Percentiles rank a stretch among this genome's conserved stretches.
These are phyloP conservation scores for Auricularia heimuer DNA, from an alignment of 768 basidiomycete species.

Conservation along the genomic window DNA sequence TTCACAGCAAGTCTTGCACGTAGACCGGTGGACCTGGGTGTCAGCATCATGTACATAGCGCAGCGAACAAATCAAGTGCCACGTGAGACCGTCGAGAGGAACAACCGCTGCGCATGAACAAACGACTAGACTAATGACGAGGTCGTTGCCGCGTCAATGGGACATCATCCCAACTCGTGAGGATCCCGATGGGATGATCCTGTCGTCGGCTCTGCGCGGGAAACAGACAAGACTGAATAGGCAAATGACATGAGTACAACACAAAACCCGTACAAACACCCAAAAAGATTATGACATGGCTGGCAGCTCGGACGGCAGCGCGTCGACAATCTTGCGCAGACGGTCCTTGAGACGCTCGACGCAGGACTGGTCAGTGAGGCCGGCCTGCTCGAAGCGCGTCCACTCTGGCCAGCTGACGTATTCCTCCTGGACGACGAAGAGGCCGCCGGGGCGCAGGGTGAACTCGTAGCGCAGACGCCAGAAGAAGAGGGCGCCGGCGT, in stretches of 20 bases:
- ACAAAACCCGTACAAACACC: neutral
- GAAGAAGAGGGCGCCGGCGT: neutral
- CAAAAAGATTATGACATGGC: neutral
- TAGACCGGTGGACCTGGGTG: no score
- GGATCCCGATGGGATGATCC: no score
- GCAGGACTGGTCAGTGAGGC: neutral
- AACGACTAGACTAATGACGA: no score
- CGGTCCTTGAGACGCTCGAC: slow-evolving; percentile 1
- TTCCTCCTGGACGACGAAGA: neutral
- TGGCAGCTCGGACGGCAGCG: neutral
- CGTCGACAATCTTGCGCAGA: neutral
- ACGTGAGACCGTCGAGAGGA: no score
- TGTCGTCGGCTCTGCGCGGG: no score
- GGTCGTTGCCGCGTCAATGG: no score
- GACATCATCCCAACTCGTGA: no score
- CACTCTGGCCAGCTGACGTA: neutral
- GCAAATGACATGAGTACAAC: neutral
- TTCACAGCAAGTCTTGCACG: no score
- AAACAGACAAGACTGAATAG: no score
- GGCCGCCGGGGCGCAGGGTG: neutral
- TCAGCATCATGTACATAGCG: no score
- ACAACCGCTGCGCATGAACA: no score
- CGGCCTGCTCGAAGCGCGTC: neutral
- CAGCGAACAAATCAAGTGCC: no score
- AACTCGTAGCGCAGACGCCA: neutral